Conservation (phyloP, 176 grass and related monocot genomes). For the Pontederia crassipes region DNA sequence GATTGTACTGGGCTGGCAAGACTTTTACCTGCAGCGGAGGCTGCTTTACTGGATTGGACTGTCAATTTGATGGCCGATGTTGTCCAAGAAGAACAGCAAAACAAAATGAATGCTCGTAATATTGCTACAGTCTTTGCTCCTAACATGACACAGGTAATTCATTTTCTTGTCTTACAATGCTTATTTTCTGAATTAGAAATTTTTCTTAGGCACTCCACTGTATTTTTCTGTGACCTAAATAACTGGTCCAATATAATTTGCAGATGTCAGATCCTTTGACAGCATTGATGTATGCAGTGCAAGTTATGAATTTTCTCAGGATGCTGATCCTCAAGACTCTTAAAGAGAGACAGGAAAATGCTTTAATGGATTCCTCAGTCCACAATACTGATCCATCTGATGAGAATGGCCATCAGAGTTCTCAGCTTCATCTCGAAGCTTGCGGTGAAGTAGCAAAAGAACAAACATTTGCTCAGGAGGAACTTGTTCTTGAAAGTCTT, state of each 20-base stretch:
- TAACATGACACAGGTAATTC: constrained; percentile 79
- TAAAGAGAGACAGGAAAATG: constrained; percentile 50
- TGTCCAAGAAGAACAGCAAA: constrained; percentile 52
- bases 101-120: constrained; percentile 83
- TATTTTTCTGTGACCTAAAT: constrained; percentile 9
- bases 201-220: neutral
- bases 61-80: constrained; percentile 87
- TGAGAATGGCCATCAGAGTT: constrained; percentile 1
- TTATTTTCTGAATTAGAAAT: neutral
- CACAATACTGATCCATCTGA: constrained; percentile 11
- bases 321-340: constrained; percentile 66
- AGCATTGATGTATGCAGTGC: constrained; percentile 79
- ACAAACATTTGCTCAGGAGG: constrained; percentile 28
- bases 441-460: constrained; percentile 26
- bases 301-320: constrained; percentile 94
- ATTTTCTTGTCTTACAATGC: too few species aligned
- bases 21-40: constrained; percentile 43
- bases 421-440: constrained; percentile 6
- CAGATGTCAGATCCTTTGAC: constrained; percentile 89
- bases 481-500: constrained; percentile 35
- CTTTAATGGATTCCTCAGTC: neutral
- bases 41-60: constrained; percentile 68
- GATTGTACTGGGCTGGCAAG: constrained; percentile 40
- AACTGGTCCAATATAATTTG: constrained; percentile 11
- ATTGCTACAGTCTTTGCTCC: constrained; percentile 80